These are phyloP conservation scores for Sicyos edulis DNA, from an alignment of 306 rosid species.

Conservation along the genomic window DNA sequence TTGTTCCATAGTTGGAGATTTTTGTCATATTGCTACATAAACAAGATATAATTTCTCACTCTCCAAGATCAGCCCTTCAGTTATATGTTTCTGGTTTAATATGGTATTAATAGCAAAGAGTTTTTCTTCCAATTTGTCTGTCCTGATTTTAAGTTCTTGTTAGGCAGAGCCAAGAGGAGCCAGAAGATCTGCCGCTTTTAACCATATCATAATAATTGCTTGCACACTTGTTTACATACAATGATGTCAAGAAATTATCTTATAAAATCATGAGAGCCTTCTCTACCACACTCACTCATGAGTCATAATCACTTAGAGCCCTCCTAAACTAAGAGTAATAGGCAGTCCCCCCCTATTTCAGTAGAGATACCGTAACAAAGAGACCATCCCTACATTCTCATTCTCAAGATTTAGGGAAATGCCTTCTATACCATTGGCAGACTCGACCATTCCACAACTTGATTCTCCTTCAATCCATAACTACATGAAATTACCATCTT, in stretches of 20 bases:
- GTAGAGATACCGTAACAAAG: neutral
- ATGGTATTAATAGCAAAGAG: neutral
- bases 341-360: neutral
- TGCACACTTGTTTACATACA: neutral
- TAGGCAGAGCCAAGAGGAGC: neutral
- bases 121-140: neutral
- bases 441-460: slow-evolving; percentile 1
- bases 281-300: neutral
- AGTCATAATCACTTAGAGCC: neutral
- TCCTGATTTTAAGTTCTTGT: neutral
- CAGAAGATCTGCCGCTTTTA: neutral
- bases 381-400: neutral
- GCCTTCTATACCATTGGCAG: neutral
- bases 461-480: slow-evolving; percentile 2
- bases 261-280: neutral
- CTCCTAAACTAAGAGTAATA: neutral
- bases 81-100: slow-evolving; percentile 9
- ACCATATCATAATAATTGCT: neutral
- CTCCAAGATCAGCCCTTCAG: neutral
- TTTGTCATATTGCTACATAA: slow-evolving; percentile 14
- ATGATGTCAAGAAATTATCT: neutral
- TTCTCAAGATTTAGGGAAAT: neutral
- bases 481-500: neutral
- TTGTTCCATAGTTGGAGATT: neutral
- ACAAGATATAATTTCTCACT: neutral